These are phyloP conservation scores for Lyophyllum decastes DNA, from an alignment of 768 basidiomycete species.

Conservation along the genomic window DNA sequence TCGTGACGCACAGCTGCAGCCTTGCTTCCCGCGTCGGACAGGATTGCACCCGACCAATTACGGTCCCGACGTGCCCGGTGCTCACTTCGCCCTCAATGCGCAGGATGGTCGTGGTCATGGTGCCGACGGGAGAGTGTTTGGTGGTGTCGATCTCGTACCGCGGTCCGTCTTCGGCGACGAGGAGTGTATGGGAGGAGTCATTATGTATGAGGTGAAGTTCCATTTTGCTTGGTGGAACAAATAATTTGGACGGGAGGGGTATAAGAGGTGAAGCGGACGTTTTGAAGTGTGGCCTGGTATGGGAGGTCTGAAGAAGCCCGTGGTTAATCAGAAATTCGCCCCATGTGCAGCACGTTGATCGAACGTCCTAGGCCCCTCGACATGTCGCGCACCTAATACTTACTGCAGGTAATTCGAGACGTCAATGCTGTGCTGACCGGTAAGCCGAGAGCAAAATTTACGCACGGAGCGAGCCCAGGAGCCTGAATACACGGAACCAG, in stretches of 20 bases:
- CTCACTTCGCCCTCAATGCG: constrained; percentile 28
- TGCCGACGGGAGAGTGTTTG: constrained; percentile 5
- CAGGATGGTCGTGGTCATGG: constrained; percentile 30
- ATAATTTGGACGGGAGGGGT: no score
- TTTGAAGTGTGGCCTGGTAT: neutral
- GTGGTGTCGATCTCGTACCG: constrained; percentile 35
- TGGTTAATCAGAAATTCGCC: neutral
- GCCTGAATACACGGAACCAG: no score
- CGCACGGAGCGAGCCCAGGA: no score
- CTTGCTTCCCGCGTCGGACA: constrained; percentile 21
- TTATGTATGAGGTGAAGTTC: constrained; percentile 39
- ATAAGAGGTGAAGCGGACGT: neutral
- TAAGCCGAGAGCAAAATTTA: no score
- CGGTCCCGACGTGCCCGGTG: constrained; percentile 31
- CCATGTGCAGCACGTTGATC: neutral
- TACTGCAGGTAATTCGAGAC: no score
- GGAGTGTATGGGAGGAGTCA: constrained; percentile 36
- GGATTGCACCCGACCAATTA: constrained; percentile 32
- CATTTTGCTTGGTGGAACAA: no score
- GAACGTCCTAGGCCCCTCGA: neutral
- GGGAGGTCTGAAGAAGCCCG: neutral
- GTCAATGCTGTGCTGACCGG: no score
- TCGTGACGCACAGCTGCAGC: constrained; percentile 22
- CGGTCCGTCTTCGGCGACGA: constrained; percentile 33
- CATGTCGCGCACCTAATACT: no score